Percentiles rank a stretch among this genome's conserved stretches.
These are phyloP conservation scores for Cordyceps farinosa DNA, from an alignment of 2,329 filamentous ascomycete species.

Conservation along the genomic window DNA sequence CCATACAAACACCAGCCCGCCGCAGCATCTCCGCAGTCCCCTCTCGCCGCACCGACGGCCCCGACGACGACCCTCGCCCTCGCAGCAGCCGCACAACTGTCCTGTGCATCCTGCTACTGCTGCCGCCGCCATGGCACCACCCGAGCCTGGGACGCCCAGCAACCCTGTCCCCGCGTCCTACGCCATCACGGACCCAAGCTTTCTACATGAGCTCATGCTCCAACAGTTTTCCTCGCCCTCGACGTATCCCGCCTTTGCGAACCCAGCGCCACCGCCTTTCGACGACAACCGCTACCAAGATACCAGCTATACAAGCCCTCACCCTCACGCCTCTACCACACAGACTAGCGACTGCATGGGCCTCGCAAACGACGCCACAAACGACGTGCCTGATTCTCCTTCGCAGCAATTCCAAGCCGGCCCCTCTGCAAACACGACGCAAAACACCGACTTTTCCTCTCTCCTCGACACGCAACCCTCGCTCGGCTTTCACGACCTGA, in stretches of 20 bases:
- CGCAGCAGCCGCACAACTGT: background rate
- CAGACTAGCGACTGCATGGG: conserved; percentile 7
- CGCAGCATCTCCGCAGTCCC: background rate
- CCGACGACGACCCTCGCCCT: background rate
- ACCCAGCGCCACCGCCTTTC: conserved; percentile 9
- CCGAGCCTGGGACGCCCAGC: background rate
- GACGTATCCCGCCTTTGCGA: conserved; percentile 31
- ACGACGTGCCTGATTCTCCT: conserved; percentile 13
- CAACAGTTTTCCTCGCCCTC: conserved; percentile 36
- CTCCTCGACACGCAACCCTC: conserved; percentile 27
- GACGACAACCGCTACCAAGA: conserved; percentile 15
- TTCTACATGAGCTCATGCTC: conserved; percentile 27
- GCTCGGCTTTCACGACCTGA: conserved; percentile 28
- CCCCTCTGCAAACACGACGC: conserved; percentile 20
- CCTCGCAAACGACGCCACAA: conserved; percentile 5
- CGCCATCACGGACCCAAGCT: conserved; percentile 24
- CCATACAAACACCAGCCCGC: conserved; percentile 8
- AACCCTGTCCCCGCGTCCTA: background rate
- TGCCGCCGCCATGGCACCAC: no score
- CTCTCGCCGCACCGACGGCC: background rate
- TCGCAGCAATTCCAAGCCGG: conserved; percentile 18
- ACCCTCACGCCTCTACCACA: background rate
- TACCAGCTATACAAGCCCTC: background rate
- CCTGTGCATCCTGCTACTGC: background rate
- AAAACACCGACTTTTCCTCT: conserved; percentile 21